Evolutionary conservation across 2,329 filamentous ascomycete genomes (phyloP), one percentile per base, ranked within the genome.

Genomic region (Knufia fluminis): DNA sequence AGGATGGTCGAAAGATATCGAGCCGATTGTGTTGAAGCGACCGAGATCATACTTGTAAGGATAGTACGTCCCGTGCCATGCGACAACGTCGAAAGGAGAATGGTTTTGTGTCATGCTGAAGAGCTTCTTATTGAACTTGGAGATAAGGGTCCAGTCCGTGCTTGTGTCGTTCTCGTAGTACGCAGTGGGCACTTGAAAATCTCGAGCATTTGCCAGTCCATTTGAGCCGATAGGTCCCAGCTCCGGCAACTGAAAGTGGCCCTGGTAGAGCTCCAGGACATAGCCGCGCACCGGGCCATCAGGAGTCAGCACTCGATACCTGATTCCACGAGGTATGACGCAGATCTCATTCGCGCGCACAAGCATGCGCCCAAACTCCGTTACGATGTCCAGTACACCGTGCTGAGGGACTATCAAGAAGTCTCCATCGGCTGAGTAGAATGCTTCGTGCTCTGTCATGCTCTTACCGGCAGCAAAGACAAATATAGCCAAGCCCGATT

Each of bases 391-490:
- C 33, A 91, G 68, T 12, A 75, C 73, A 2, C 86, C 86, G 54
- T 85, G 78, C 62, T 91, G 86, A 1, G 83, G 75, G 10, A 91
- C 83, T 54, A 91, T 81, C 49, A 90, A 67, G 59, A 87, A 77
- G 63, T 91, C 86, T 9, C 86, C 86, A 62, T 91, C 86, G 0
- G 87, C 83, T 2, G 84, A 90, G 72, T 91, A 94, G 64, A 90
- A 94, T 0, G 86, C 86, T 43, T 83, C 74, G 32, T 78, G 77
- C n/a, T 74, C 68, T 43, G 74, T 73, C 89, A 95, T 94, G 61
- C 82, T 80, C 63, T 78, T 82, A 17, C 85, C 86, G 0, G 84
- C 86, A 1, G 85, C 83, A 62, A 86, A 94, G 50, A 92, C 79
- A 64, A 85, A 82, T 52, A 92, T 88, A 19, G 85, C 88, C 36